Evolutionary conservation across 768 basidiomycete species (phyloP).

Genomic region (Phanerodontia chrysosporium): DNA sequence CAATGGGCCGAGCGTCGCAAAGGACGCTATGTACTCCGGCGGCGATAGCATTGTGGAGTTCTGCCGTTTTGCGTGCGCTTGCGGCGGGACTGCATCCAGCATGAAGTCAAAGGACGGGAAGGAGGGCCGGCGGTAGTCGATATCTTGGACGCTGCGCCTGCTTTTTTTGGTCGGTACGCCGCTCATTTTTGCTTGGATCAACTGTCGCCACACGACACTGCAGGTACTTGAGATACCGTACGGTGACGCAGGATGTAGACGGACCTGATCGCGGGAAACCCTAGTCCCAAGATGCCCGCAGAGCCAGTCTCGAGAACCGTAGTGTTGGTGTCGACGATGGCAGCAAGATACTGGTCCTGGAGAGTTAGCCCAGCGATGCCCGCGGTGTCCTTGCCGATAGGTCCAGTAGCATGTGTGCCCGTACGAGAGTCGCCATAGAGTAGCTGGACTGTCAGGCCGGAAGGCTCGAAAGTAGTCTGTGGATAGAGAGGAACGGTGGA

Average conservation of each 20-base stretch:
- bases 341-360: conserved; percentile 54
- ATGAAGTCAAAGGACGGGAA: conserved; percentile 15
- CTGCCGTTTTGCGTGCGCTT: neutral
- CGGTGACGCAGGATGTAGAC: neutral
- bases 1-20: conserved; percentile 30
- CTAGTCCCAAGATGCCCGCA: conserved; percentile 70
- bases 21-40: conserved; percentile 24
- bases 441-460: conserved; percentile 44
- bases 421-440: conserved; percentile 70
- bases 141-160: neutral
- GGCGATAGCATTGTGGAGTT: conserved; percentile 8
- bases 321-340: conserved; percentile 67
- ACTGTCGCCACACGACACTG: conserved; percentile 25
- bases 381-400: conserved; percentile 56
- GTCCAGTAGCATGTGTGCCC: conserved; percentile 63
- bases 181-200: conserved; percentile 13
- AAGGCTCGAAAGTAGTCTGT: conserved; percentile 41
- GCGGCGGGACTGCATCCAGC: neutral
- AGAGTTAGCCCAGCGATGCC: conserved; percentile 49
- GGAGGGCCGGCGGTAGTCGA: conserved; percentile 8
- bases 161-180: neutral
- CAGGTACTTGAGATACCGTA: neutral
- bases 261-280: conserved; percentile 71
- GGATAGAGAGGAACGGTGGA: conserved; percentile 44
- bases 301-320: conserved; percentile 51